Conservation (phyloP, 2,329 filamentous ascomycete genomes). For the Rutstroemia sydowiana region DNA sequence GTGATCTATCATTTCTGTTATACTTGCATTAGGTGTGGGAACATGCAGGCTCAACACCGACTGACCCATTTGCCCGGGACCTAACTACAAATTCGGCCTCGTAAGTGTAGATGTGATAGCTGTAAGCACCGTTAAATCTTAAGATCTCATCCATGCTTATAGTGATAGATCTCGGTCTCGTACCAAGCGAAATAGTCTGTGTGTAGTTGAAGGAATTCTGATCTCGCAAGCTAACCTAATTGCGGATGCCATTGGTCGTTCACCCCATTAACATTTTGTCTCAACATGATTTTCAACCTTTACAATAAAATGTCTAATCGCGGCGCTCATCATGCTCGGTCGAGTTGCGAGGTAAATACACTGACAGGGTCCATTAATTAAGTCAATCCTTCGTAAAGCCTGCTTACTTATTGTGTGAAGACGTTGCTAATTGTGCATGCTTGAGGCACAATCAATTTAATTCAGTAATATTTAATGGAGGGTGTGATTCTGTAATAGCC, state of each 20-base stretch:
- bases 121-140: neutral
- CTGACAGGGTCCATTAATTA: neutral
- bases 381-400: neutral
- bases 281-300: neutral
- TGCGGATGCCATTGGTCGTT: neutral
- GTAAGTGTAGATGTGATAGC: neutral
- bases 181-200: neutral
- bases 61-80: conserved; percentile 10
- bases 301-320: neutral
- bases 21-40: conserved; percentile 9
- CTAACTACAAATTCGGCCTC: neutral
- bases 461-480: too few species aligned
- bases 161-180: neutral
- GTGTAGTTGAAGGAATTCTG: neutral
- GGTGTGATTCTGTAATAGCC: too few species aligned
- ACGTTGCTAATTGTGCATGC: too few species aligned
- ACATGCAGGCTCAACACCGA: conserved; percentile 3
- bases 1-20: conserved; percentile 2
- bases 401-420: too few species aligned
- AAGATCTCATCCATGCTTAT: neutral
- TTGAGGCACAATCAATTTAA: too few species aligned
- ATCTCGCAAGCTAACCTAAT: neutral
- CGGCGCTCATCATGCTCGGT: neutral
- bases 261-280: neutral
- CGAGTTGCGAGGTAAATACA: neutral